A percentile compares a stretch with the other conserved stretches of the same genome.
Evolutionary conservation across 2,329 filamentous ascomycete genomes (phyloP).

Genomic region (Sporothrix globosa): DNA sequence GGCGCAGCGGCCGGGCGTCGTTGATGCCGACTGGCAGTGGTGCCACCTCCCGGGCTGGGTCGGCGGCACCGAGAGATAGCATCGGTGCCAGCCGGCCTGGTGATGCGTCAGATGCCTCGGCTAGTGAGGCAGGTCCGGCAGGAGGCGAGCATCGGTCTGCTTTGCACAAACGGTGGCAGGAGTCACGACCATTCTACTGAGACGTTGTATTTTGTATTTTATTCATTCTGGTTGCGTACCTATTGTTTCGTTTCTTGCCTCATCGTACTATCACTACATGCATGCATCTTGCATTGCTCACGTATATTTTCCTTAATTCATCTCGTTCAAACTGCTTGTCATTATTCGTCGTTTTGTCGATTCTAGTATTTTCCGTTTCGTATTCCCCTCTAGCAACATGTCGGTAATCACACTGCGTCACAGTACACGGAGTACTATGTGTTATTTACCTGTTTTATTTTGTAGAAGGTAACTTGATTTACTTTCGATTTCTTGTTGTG

Average conservation of each 20-base stretch:
- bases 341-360: too few species aligned
- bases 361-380: too few species aligned
- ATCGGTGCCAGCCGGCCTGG: conserved; percentile 45
- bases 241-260: not conserved
- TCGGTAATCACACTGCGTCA: too few species aligned
- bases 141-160: conserved; percentile 41
- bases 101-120: conserved; percentile 29
- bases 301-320: conserved; percentile 20
- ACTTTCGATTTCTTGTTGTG: too few species aligned
- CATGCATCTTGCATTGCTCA: conserved; percentile 19
- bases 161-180: conserved; percentile 47
- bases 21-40: conserved; percentile 48
- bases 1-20: conserved; percentile 58
- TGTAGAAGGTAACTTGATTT: too few species aligned
- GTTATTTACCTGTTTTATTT: too few species aligned
- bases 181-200: conserved; percentile 42
- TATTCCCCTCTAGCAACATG: too few species aligned
- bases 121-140: conserved; percentile 34
- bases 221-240: not conserved
- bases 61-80: conserved; percentile 39
- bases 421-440: too few species aligned
- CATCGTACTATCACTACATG: conserved; percentile 18
- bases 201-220: conserved; percentile 15
- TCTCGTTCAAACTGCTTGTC: not conserved
- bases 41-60: conserved; percentile 42